These are phyloP conservation scores for Penicillium subrubescens DNA, from an alignment of 495 filamentous ascomycete genomes.

Conservation along the genomic window DNA sequence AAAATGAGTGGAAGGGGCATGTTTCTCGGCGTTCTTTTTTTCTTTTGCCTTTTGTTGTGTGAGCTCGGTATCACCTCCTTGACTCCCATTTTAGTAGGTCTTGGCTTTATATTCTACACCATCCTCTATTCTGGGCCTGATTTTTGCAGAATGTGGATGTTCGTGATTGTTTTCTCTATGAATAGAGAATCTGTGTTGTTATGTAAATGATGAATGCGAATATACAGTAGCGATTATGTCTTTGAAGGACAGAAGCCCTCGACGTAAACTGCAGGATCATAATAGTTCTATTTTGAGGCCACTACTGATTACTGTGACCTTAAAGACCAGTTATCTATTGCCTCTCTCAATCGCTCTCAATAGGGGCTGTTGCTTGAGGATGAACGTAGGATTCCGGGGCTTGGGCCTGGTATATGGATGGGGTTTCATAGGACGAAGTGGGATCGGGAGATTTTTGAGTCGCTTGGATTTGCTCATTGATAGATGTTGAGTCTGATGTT, in stretches of 20 bases:
- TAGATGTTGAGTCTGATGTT: too few species aligned
- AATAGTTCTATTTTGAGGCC: not conserved
- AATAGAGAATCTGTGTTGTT: not conserved
- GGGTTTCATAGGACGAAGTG: not conserved
- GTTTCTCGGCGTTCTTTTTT: constrained; percentile 15
- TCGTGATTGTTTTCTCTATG: not conserved
- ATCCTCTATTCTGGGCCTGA: not conserved
- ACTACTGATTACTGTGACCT: not conserved
- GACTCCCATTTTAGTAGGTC: not conserved
- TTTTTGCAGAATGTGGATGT: not conserved
- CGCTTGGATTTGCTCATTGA: not conserved
- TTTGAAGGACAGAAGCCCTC: not conserved
- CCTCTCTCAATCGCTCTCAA: not conserved
- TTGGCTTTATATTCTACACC: not conserved
- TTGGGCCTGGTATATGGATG: not conserved
- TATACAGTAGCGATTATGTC: not conserved
- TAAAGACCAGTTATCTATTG: not conserved
- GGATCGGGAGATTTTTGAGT: not conserved
- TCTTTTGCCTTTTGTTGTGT: not conserved
- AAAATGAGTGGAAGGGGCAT: constrained; percentile 7
- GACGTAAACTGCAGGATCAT: not conserved
- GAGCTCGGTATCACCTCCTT: constrained; percentile 13
- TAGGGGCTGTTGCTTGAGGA: not conserved
- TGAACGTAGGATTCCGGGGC: not conserved
- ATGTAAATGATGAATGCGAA: not conserved